Percentiles rank a stretch among this genome's conserved stretches.
These are phyloP conservation scores for Amaranthus palmeri DNA, from an alignment of 148 eudicot species.

Conservation along the genomic window DNA sequence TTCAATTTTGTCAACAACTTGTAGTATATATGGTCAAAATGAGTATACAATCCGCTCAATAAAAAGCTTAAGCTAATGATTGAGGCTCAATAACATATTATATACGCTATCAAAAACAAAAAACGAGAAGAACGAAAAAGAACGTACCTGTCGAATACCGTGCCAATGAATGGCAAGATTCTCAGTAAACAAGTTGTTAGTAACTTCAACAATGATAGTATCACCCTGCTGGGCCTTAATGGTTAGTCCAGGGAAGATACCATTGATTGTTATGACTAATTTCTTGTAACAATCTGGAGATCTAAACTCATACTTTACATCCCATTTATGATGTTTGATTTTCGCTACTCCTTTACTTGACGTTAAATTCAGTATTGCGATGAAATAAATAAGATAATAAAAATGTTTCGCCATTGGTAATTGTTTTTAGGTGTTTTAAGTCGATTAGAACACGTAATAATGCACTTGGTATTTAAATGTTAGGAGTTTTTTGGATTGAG, in stretches of 20 bases:
- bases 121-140: neutral
- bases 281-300: slow-evolving; percentile 71
- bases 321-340: slow-evolving; percentile 46
- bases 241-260: slow-evolving; percentile 61
- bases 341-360: slow-evolving; percentile 32
- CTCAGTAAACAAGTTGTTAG: slow-evolving; percentile 65
- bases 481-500: too few species aligned
- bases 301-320: slow-evolving; percentile 65
- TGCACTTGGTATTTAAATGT: too few species aligned
- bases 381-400: too few species aligned
- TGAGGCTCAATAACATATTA: neutral
- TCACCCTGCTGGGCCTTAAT: slow-evolving; percentile 67
- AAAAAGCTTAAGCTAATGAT: too few species aligned
- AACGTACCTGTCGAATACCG: slow-evolving; percentile 68
- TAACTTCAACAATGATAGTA: slow-evolving; percentile 64
- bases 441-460: too few species aligned
- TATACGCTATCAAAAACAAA: neutral
- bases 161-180: slow-evolving; percentile 90
- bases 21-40: too few species aligned
- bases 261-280: slow-evolving; percentile 59
- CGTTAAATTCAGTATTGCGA: slow-evolving; percentile 1
- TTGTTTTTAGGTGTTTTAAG: too few species aligned
- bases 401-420: too few species aligned
- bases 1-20: too few species aligned
- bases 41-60: too few species aligned